These are phyloP conservation scores for Platanus orientalis DNA, from an alignment of 164 flowering plant genomes.

Conservation along the genomic window DNA sequence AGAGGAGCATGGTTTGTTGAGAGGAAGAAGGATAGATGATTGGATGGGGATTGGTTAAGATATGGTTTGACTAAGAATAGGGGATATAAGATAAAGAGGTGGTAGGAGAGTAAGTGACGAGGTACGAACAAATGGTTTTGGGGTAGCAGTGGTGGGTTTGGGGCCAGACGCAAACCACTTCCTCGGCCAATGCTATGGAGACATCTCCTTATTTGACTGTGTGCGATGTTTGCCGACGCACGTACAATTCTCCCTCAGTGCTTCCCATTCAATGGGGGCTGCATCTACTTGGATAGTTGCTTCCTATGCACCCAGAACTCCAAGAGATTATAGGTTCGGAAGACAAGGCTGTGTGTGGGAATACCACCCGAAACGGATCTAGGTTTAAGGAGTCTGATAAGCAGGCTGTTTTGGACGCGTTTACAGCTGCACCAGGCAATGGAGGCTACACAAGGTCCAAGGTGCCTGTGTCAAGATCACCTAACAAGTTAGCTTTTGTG, in stretches of 20 bases:
- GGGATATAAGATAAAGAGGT: too few species aligned
- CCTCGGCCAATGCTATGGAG: conserved; percentile 87
- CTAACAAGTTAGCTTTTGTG: conserved; percentile 59
- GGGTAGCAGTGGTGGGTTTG: conserved; percentile 42
- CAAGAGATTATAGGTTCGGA: conserved; percentile 50
- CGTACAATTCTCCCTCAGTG: conserved; percentile 75
- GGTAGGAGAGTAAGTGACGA: too few species aligned
- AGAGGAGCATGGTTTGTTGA: too few species aligned
- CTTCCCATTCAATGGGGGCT: conserved; percentile 52
- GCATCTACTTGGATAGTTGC: conserved; percentile 75
- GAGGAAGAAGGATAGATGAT: too few species aligned
- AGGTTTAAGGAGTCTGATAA: conserved; percentile 40
- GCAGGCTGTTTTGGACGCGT: conserved; percentile 44
- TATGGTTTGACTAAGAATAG: too few species aligned
- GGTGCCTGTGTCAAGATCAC: conserved; percentile 28
- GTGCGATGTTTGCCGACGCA: conserved; percentile 63
- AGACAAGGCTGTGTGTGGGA: conserved; percentile 59
- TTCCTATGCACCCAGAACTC: conserved; percentile 63
- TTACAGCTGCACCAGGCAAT: conserved; percentile 38
- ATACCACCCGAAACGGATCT: conserved; percentile 28
- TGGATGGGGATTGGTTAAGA: too few species aligned
- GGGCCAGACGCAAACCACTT: conserved; percentile 59
- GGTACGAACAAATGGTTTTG: conserved; percentile 48
- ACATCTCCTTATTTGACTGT: conserved; percentile 68
- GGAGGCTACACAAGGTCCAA: conserved; percentile 42